phyloP scores from a whole-genome alignment of 345 rosid genomes.

The Eucalyptus polyanthemos region DNA sequence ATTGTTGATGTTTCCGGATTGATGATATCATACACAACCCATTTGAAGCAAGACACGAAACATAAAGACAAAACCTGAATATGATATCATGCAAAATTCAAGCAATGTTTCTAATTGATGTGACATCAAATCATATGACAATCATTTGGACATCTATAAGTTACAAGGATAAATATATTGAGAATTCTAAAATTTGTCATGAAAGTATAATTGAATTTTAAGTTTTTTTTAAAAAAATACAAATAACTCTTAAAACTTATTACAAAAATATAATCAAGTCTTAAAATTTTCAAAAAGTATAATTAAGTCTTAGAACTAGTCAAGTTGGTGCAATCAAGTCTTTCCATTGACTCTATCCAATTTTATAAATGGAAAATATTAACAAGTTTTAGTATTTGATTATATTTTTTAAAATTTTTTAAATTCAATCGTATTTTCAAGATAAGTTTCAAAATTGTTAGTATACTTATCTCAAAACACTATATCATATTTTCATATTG shows the following conservation, averaged over 20 bases:
- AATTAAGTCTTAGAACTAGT: fast-evolving
- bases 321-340: background rate
- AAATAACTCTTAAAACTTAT: too few species aligned
- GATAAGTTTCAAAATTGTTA: too few species aligned
- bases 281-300: too few species aligned
- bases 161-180: too few species aligned
- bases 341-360: background rate
- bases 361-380: too few species aligned
- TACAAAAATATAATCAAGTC: too few species aligned
- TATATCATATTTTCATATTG: background rate
- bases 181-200: fast-evolving
- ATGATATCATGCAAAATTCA: background rate
- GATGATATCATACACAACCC: background rate
- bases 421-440: too few species aligned
- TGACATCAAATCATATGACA: background rate
- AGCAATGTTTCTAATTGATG: background rate
- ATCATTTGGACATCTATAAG: background rate
- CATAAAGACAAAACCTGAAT: background rate
- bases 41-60: background rate
- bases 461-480: too few species aligned
- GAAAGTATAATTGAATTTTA: too few species aligned
- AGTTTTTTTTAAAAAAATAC: too few species aligned
- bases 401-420: too few species aligned
- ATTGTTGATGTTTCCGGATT: background rate
- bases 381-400: background rate